phyloP scores from a whole-genome alignment of 2,329 filamentous ascomycete genomes.

The Nothopassalora personata region DNA sequence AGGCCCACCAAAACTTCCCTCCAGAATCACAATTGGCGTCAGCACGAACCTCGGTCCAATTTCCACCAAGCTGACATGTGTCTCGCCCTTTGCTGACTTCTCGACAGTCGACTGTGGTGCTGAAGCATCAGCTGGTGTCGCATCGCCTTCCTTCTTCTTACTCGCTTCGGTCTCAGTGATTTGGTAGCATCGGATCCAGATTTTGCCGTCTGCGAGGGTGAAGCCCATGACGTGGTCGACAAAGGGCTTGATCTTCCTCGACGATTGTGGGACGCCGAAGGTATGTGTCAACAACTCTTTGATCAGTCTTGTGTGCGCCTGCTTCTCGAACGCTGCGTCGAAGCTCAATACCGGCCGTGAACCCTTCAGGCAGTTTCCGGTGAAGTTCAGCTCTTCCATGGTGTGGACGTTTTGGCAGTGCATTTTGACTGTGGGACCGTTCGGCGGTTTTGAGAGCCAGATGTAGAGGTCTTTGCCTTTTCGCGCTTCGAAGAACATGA shows the following conservation, averaged over 20 bases:
- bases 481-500: conserved; percentile 90
- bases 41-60: conserved; percentile 91
- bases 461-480: conserved; percentile 93
- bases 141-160: conserved; percentile 42
- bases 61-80: conserved; percentile 78
- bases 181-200: conserved; percentile 95
- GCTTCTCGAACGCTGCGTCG: conserved; percentile 66
- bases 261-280: conserved; percentile 85
- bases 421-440: conserved; percentile 68
- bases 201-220: conserved; percentile 83
- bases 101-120: conserved; percentile 34
- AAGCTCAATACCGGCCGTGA: conserved; percentile 88
- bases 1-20: conserved; percentile 89
- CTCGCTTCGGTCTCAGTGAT: conserved; percentile 74
- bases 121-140: conserved; percentile 33
- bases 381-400: conserved; percentile 95
- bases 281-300: conserved; percentile 86
- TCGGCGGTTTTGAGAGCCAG: conserved; percentile 88
- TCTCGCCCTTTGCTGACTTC: conserved; percentile 49
- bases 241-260: conserved; percentile 89
- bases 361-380: conserved; percentile 93
- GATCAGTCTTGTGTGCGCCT: conserved; percentile 74
- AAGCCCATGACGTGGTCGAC: conserved; percentile 93
- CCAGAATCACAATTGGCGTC: conserved; percentile 90
- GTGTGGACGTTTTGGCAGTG: conserved; percentile 78